Evolutionary conservation across 2,329 filamentous ascomycete genomes (phyloP).

Genomic region (Arthrobotrys entomopaga): DNA sequence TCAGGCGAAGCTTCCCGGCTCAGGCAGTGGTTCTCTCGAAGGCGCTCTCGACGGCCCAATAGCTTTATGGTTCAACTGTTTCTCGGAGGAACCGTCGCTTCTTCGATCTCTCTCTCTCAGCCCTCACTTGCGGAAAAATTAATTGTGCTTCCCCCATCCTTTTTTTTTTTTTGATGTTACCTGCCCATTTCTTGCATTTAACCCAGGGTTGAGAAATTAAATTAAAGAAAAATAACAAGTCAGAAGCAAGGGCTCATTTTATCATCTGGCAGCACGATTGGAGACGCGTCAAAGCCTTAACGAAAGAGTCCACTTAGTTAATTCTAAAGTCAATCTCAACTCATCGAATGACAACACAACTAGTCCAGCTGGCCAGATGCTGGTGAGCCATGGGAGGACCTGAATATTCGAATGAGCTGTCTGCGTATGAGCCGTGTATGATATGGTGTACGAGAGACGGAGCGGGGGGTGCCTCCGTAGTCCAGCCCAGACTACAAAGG

Average conservation of each 20-base stretch:
- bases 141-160: slow-evolving; percentile 3
- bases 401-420: neutral
- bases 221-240: no score
- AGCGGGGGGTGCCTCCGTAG: slow-evolving; percentile 1
- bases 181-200: slow-evolving; percentile 1
- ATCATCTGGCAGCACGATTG: no score
- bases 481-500: neutral
- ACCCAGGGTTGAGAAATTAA: neutral
- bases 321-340: neutral
- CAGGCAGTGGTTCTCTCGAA: neutral
- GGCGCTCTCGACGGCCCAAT: neutral
- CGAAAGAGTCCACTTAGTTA: no score
- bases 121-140: neutral
- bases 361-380: neutral
- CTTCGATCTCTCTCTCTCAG: neutral
- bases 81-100: no score
- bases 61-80: neutral
- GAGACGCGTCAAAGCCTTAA: no score
- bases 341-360: neutral
- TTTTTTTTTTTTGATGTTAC: slow-evolving; percentile 34
- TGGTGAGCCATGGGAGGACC: neutral
- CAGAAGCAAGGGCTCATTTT: no score
- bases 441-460: neutral
- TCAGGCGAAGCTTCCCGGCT: slow-evolving; percentile 30
- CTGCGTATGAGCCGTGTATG: slow-evolving; percentile 5